Evolutionary conservation across 2,329 filamentous ascomycete genomes (phyloP).

Genomic region (Aschersonia sp.): DNA sequence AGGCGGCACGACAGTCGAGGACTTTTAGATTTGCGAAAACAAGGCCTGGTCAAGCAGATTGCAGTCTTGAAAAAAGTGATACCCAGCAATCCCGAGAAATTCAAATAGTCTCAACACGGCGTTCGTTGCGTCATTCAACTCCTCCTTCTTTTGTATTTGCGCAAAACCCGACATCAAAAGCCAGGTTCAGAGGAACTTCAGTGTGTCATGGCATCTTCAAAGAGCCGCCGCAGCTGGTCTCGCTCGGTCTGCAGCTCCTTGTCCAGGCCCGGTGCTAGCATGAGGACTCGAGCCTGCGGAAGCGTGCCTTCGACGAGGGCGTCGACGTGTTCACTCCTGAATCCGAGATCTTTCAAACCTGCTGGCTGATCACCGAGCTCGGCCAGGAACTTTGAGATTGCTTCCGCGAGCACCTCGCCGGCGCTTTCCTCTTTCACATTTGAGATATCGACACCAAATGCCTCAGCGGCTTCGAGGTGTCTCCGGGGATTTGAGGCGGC

Average conservation of each 20-base stretch:
- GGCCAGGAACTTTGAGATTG: constrained; percentile 65
- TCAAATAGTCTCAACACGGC: constrained; percentile 9
- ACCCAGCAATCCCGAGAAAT: constrained; percentile 43
- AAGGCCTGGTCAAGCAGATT: constrained; percentile 51
- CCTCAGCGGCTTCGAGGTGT: constrained; percentile 77
- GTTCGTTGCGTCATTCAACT: not conserved
- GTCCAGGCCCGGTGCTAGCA: constrained; percentile 72
- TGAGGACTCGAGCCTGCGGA: constrained; percentile 78
- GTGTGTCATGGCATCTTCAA: constrained; percentile 43
- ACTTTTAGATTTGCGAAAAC: constrained; percentile 47
- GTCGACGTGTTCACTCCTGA: constrained; percentile 61
- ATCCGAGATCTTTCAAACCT: constrained; percentile 74
- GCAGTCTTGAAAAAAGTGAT: constrained; percentile 54
- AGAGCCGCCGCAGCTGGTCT: constrained; percentile 54
- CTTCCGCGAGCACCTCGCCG: constrained; percentile 76
- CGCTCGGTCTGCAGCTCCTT: constrained; percentile 55
- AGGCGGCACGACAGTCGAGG: constrained; percentile 43
- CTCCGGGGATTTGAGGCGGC: constrained; percentile 82
- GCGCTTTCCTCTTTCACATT: constrained; percentile 82
- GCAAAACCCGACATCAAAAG: not conserved
- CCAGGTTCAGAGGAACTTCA: constrained; percentile 6
- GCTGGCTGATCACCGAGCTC: constrained; percentile 80
- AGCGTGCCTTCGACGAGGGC: constrained; percentile 85
- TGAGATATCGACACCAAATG: constrained; percentile 77
- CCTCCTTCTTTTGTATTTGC: not conserved